Percentiles rank a stretch among this genome's conserved stretches.
phyloP scores from a whole-genome alignment of 2,329 filamentous ascomycete species.

The Colletotrichum eleusines region DNA sequence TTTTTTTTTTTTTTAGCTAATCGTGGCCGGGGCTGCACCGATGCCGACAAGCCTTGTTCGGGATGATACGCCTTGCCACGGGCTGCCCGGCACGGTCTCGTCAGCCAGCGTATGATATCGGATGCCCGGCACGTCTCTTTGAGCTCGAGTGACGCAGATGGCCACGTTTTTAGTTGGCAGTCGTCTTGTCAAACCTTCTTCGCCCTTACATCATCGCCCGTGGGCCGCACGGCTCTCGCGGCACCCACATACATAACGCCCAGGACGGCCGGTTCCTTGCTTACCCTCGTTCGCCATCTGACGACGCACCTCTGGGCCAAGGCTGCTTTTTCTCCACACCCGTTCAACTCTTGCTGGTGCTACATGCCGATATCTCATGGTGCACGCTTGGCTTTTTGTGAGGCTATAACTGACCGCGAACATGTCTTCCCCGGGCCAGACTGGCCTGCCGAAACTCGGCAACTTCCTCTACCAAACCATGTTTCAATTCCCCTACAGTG shows the following conservation, averaged over 20 bases:
- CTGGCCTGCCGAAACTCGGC: background rate
- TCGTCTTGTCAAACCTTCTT: background rate
- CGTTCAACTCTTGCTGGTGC: background rate
- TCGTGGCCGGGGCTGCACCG: too few species aligned
- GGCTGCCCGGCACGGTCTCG: background rate
- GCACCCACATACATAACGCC: background rate
- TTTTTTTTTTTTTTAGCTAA: too few species aligned
- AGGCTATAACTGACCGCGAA: background rate
- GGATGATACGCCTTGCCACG: background rate
- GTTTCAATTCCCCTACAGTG: conserved; percentile 16
- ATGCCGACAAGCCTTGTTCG: too few species aligned
- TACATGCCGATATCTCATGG: background rate
- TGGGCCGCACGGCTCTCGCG: background rate
- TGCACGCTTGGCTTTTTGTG: background rate
- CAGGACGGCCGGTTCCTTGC: background rate
- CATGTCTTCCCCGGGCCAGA: background rate
- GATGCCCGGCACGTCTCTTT: background rate
- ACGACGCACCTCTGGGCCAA: background rate
- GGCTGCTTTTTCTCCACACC: background rate
- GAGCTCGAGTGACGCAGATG: background rate
- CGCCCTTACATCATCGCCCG: background rate
- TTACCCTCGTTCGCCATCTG: background rate
- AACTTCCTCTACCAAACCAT: background rate
- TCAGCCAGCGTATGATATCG: too few species aligned
- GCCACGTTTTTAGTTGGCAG: background rate